These are phyloP conservation scores for Vigna angularis DNA, from an alignment of 306 rosid genomes.

Conservation along the genomic window DNA sequence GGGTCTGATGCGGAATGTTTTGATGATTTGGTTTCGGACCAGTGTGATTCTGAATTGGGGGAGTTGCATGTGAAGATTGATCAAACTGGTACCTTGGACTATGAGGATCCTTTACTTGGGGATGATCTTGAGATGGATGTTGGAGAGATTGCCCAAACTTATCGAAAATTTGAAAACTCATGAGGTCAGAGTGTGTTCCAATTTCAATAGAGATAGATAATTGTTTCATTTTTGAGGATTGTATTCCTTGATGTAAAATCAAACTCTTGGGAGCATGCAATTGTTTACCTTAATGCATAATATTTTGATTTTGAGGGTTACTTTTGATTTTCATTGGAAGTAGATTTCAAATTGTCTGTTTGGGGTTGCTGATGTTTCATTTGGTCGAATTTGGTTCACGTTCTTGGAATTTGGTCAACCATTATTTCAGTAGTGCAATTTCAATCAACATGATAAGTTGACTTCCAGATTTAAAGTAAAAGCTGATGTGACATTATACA, in stretches of 20 bases:
- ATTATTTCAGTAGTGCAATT: not conserved
- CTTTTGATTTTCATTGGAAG: slow-evolving; percentile 9
- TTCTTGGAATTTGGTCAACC: no score
- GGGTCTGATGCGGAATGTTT: slow-evolving; percentile 65
- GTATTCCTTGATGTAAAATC: slow-evolving; percentile 31
- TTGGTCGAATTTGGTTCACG: no score
- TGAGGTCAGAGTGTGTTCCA: not conserved
- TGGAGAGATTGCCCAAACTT: slow-evolving; percentile 55
- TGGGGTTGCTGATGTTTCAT: not conserved
- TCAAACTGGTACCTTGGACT: slow-evolving; percentile 47
- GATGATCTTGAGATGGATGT: slow-evolving; percentile 67
- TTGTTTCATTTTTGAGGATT: slow-evolving; percentile 29
- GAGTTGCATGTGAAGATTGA: slow-evolving; percentile 49
- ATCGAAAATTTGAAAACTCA: not conserved
- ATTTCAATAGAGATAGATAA: no score
- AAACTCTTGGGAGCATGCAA: slow-evolving; percentile 14
- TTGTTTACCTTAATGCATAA: slow-evolving; percentile 18
- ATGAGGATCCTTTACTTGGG: slow-evolving; percentile 43
- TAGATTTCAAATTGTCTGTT: slow-evolving; percentile 10
- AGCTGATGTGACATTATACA: not conserved
- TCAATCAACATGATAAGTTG: not conserved
- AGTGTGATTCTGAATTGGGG: slow-evolving; percentile 55
- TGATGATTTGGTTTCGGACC: slow-evolving; percentile 36
- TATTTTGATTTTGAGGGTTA: slow-evolving; percentile 28
- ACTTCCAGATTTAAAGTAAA: not conserved